Evolutionary conservation across 495 filamentous ascomycete species (phyloP), one percentile per base, ranked within the genome.

Genomic region (Talaromyces proteolyticus): DNA sequence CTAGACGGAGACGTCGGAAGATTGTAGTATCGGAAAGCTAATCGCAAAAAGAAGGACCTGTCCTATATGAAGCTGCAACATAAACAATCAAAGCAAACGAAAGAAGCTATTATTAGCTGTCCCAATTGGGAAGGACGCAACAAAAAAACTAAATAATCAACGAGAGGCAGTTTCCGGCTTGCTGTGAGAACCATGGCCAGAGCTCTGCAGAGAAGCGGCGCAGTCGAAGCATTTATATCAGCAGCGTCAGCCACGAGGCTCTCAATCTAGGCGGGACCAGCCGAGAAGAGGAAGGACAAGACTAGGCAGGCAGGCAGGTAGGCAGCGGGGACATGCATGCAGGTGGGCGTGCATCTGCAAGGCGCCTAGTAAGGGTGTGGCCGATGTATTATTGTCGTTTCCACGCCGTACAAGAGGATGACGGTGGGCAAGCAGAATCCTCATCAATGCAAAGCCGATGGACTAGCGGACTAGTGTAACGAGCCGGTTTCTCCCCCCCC

Each of bases 51-150:
- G n/a, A n/a, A n/a, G n/a, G n/a, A n/a, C n/a, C n/a, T n/a, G n/a
- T n/a, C n/a, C n/a, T n/a, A n/a, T 34, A 48, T 49, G 40, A 24
- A 18, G 34, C 47, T 38, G 19, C 17, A 19, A 49, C 18, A 16
- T 21, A 41, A 16, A 17, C 37, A 49, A 46, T 18, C 37, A 49
- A 41, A 49, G 20, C 18, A 40, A 49, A 49, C 20, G 20, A 23
- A 44, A 44, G 18, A 11, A 39, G 21, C 47, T 40, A 49, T 25
- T 16, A 36, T 36, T 41, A 20, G 19, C 34, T 17, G 40, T 24
- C 20, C 29, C 37, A 26, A n/a, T 34, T 2, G 47, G 29, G 38
- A 49, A 22, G 25, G 25, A 20, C 11, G 38, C 16, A 23, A 39
- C 21, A 20, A 41, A 39, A 36, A 29, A 48, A 49, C 18, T 22